Conservation (phyloP, 495 filamentous ascomycete genomes). For the Neurospora sp. region DNA sequence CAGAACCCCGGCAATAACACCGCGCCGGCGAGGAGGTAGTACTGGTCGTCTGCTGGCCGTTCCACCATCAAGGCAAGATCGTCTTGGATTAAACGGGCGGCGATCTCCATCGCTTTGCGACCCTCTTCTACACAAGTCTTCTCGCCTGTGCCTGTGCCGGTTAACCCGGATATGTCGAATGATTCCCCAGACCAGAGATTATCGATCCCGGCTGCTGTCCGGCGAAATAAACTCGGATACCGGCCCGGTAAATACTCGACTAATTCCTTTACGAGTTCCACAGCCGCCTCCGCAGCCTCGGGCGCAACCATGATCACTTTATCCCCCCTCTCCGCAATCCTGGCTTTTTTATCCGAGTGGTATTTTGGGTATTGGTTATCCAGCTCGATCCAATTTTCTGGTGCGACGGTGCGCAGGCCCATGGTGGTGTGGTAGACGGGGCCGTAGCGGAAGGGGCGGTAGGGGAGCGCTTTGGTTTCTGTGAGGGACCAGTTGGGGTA, state of each 20-base stretch:
- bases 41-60: conserved; percentile 56
- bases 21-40: conserved; percentile 72
- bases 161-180: conserved; percentile 46
- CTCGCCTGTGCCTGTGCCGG: background rate
- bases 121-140: conserved; percentile 52
- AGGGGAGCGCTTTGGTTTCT: conserved; percentile 66
- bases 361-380: conserved; percentile 73
- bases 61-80: conserved; percentile 86
- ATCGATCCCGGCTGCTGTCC: conserved; percentile 54
- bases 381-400: conserved; percentile 82
- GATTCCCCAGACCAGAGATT: conserved; percentile 64
- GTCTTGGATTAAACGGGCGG: conserved; percentile 68
- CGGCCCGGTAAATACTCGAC: conserved; percentile 66
- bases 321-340: conserved; percentile 59
- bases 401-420: conserved; percentile 69
- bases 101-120: conserved; percentile 56
- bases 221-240: conserved; percentile 63
- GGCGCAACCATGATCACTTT: conserved; percentile 65
- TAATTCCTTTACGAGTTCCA: conserved; percentile 73
- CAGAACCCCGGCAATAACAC: conserved; percentile 81
- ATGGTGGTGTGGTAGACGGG: conserved; percentile 66
- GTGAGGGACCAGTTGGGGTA: conserved; percentile 63
- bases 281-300: conserved; percentile 63
- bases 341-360: conserved; percentile 61
- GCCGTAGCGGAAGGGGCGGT: conserved; percentile 77